phyloP scores from a whole-genome alignment of 805 yeast species.

The Kuraishia hungarica region DNA sequence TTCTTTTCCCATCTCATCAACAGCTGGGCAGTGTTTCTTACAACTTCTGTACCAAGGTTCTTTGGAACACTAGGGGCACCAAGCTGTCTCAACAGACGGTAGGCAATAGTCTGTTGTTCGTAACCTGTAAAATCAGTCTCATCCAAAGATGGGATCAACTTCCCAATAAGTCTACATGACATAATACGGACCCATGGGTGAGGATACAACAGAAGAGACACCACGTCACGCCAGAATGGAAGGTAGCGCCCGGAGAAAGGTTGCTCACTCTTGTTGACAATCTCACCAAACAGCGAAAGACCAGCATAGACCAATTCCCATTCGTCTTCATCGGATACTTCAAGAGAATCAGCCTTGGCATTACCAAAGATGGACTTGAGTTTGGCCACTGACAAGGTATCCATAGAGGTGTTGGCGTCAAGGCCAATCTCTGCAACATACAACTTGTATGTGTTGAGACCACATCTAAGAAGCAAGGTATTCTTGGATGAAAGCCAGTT shows the following conservation, averaged over 20 bases:
- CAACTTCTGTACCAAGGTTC: conserved; percentile 51
- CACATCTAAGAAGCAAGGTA: conserved; percentile 53
- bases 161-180: conserved; percentile 51
- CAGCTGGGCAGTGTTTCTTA: conserved; percentile 57
- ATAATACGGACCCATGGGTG: conserved; percentile 85
- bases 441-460: conserved; percentile 64
- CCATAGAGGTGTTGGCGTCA: conserved; percentile 28
- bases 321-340: conserved; percentile 29
- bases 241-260: conserved; percentile 22
- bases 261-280: conserved; percentile 25
- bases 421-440: conserved; percentile 41
- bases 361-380: conserved; percentile 20
- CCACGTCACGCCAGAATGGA: conserved; percentile 40
- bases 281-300: conserved; percentile 39
- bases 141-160: conserved; percentile 25
- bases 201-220: conserved; percentile 63
- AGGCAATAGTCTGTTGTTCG: conserved; percentile 60
- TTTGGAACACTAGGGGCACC: conserved; percentile 70
- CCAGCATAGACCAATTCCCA: conserved; percentile 80
- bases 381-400: conserved; percentile 24
- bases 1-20: conserved; percentile 52
- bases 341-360: conserved; percentile 27
- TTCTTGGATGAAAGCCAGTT: conserved; percentile 64
- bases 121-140: conserved; percentile 27
- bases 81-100: conserved; percentile 65